Conservation (phyloP, 768 basidiomycete species). For the Trametes cubensis region DNA sequence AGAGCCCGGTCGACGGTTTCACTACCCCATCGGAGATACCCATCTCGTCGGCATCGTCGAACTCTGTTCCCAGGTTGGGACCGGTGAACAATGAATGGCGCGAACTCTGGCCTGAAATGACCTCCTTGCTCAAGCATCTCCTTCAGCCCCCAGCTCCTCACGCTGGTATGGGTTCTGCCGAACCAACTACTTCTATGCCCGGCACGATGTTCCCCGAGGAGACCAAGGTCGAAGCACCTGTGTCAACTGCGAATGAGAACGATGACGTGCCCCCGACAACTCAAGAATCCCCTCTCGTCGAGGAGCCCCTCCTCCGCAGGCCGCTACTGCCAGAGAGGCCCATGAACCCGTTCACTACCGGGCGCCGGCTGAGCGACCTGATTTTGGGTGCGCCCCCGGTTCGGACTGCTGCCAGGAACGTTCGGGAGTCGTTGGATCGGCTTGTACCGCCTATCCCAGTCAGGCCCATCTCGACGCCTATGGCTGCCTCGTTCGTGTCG, state of each 20-base stretch:
- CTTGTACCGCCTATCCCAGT: background rate
- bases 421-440: slow-evolving; percentile 7
- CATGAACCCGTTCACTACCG: background rate
- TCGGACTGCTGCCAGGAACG: slow-evolving; percentile 4
- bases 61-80: slow-evolving; percentile 28
- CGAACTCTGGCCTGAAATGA: slow-evolving; percentile 34
- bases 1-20: slow-evolving; percentile 16
- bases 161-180: background rate
- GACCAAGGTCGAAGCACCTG: background rate
- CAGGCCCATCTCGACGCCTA: slow-evolving; percentile 18
- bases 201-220: slow-evolving; percentile 26
- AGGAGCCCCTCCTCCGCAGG: slow-evolving; percentile 30
- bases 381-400: slow-evolving; percentile 13
- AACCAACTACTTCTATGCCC: slow-evolving; percentile 18
- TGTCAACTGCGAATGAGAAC: background rate
- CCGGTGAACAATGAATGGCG: slow-evolving; percentile 31
- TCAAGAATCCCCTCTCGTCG: slow-evolving; percentile 30
- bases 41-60: slow-evolving; percentile 13
- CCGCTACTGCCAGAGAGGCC: slow-evolving; percentile 21
- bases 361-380: slow-evolving; percentile 13
- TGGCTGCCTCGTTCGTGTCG: slow-evolving; percentile 60
- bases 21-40: slow-evolving; percentile 27
- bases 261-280: background rate
- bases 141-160: slow-evolving; percentile 26
- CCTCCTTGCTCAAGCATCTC: slow-evolving; percentile 30